These are phyloP conservation scores for Colletotrichum ledebouriae DNA, from an alignment of 2,329 filamentous ascomycete genomes.

Conservation along the genomic window DNA sequence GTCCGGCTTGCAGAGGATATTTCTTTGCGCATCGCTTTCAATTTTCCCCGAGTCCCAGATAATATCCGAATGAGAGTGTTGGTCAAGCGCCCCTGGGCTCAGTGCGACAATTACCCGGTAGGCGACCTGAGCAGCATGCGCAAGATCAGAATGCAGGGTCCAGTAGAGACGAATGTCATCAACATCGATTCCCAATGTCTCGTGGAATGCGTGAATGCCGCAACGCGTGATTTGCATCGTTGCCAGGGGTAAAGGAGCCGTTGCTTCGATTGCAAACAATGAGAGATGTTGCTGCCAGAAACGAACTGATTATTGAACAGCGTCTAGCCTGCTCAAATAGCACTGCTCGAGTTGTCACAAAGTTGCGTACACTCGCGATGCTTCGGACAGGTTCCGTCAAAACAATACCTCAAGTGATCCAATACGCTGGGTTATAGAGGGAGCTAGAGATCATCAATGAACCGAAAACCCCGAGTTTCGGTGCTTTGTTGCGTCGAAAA, in stretches of 20 bases:
- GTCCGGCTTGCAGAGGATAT: conserved; percentile 45
- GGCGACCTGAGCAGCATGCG: conserved; percentile 49
- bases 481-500: conserved; percentile 25
- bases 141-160: conserved; percentile 48
- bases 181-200: conserved; percentile 55
- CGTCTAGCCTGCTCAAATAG: neutral
- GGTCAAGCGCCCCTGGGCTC: neutral
- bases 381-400: conserved; percentile 10
- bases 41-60: conserved; percentile 44
- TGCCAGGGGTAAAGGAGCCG: neutral
- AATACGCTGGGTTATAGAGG: neutral
- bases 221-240: conserved; percentile 50
- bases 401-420: neutral
- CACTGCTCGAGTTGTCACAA: no score
- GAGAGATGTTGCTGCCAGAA: neutral
- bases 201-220: conserved; percentile 56
- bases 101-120: conserved; percentile 46
- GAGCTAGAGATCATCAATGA: conserved; percentile 2
- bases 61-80: neutral
- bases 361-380: neutral
- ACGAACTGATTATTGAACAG: neutral
- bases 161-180: conserved; percentile 54
- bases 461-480: conserved; percentile 35
- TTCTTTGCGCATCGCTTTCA: conserved; percentile 45
- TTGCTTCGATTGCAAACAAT: neutral